These are phyloP conservation scores for Coix lacrymajobi DNA, from an alignment of 176 grass and related monocot genomes.

Conservation along the genomic window DNA sequence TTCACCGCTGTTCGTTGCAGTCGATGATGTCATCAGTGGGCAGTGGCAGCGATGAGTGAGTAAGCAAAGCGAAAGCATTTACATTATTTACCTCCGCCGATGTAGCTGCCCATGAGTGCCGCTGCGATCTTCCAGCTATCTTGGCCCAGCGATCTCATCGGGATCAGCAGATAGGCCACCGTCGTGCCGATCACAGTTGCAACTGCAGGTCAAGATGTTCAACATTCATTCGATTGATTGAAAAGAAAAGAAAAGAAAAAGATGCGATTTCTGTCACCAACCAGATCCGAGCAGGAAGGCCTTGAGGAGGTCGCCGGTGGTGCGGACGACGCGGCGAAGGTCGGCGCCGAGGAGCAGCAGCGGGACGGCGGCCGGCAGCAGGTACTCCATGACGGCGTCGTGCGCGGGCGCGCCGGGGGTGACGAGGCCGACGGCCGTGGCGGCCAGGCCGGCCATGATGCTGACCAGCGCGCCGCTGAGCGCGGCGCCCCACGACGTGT, in stretches of 20 bases:
- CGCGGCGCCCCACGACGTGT: conserved; percentile 57
- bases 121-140: conserved; percentile 95
- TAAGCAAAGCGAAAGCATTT: neutral
- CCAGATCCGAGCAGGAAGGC: conserved; percentile 74
- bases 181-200: conserved; percentile 62
- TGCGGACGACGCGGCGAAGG: conserved; percentile 65
- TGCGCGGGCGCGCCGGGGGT: conserved; percentile 63
- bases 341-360: conserved; percentile 86
- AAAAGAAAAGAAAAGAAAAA: neutral
- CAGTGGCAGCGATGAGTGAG: neutral
- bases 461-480: conserved; percentile 76
- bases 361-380: conserved; percentile 65
- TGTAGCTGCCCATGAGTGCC: conserved; percentile 93
- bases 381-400: conserved; percentile 62
- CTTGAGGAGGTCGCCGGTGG: conserved; percentile 71
- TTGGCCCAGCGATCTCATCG: conserved; percentile 80
- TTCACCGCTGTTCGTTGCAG: conserved; percentile 60
- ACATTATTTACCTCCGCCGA: conserved; percentile 62
- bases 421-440: conserved; percentile 46
- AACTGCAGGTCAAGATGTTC: conserved; percentile 18
- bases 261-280: neutral
- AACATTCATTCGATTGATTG: neutral
- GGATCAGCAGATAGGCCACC: conserved; percentile 61
- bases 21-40: neutral
- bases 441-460: conserved; percentile 62